Evolutionary conservation across 108 stramenopile species (phyloP).

Genomic region (Nannochloropsis granulata): DNA sequence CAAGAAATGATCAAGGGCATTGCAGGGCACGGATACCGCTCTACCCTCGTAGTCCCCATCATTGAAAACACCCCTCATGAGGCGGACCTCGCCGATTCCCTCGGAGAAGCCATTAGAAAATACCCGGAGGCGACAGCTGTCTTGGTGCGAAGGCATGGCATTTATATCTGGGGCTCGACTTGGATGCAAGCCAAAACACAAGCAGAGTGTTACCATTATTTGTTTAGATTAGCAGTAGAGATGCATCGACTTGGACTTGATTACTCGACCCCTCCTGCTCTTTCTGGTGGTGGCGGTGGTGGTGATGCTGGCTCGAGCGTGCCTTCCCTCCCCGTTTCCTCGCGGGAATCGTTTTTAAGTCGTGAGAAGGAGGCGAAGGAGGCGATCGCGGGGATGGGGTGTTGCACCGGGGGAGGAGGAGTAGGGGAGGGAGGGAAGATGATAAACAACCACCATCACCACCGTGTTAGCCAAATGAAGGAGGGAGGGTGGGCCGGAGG

Average conservation of each 20-base stretch:
- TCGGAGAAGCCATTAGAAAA: conserved; percentile 49
- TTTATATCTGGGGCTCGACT: conserved; percentile 87
- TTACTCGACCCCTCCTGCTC: neutral
- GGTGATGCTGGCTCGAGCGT: conserved; percentile 26
- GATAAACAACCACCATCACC: conserved; percentile 40
- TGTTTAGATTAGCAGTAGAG: conserved; percentile 59
- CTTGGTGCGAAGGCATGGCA: conserved; percentile 75
- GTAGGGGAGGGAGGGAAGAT: neutral
- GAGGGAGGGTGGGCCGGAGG: neutral
- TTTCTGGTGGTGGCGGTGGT: neutral
- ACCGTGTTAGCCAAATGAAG: conserved; percentile 17
- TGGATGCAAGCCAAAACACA: conserved; percentile 94
- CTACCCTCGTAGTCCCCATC: conserved; percentile 60
- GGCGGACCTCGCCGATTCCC: conserved; percentile 61
- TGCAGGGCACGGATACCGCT: neutral
- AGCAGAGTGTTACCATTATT: conserved; percentile 83
- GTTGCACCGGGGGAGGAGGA: neutral
- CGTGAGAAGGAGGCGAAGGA: conserved; percentile 16
- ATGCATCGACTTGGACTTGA: conserved; percentile 22
- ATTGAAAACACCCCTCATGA: conserved; percentile 90
- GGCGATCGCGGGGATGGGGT: conserved; percentile 4
- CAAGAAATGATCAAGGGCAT: conserved; percentile 94
- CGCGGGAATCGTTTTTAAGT: conserved; percentile 17
- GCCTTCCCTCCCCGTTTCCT: no score
- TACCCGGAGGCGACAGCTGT: conserved; percentile 81